Conservation (phyloP, 2,329 filamentous ascomycete genomes). For the Colletotrichum chlorophyti region DNA sequence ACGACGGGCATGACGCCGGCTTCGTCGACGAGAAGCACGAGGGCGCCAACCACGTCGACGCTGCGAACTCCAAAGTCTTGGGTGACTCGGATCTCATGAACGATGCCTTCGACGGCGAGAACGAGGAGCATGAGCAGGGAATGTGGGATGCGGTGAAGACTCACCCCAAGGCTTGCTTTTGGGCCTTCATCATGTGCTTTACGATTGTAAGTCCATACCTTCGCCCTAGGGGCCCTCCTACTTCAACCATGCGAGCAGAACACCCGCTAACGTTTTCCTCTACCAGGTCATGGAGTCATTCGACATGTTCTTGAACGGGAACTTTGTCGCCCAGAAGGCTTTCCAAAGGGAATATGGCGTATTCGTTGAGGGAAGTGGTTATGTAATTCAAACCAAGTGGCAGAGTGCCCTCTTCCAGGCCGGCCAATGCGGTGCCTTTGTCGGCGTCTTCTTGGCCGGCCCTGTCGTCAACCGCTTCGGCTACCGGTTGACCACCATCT, state of each 20-base stretch:
- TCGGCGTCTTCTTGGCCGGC: constrained; percentile 45
- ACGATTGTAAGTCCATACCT: constrained; percentile 49
- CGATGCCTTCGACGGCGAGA: constrained; percentile 50
- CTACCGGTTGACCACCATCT: constrained; percentile 45
- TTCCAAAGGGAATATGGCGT: constrained; percentile 49
- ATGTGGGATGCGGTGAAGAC: constrained; percentile 44
- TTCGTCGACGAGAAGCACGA: constrained; percentile 23
- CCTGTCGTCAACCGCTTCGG: constrained; percentile 44
- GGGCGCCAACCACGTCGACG: constrained; percentile 31
- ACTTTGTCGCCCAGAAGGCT: constrained; percentile 49
- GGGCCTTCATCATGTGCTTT: constrained; percentile 57
- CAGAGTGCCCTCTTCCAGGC: constrained; percentile 43
- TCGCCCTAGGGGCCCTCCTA: too few relatives aligned
- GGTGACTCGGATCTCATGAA: constrained; percentile 44
- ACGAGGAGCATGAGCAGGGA: constrained; percentile 48
- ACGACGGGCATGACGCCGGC: constrained; percentile 8
- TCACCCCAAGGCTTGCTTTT: constrained; percentile 52
- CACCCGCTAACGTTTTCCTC: background rate
- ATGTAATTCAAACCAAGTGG: constrained; percentile 48
- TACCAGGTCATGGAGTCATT: constrained; percentile 56
- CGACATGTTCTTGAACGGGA: constrained; percentile 55
- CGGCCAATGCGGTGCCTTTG: constrained; percentile 43
- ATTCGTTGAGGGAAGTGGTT: constrained; percentile 9
- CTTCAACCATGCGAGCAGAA: background rate
- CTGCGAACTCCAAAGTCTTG: constrained; percentile 42